A percentile compares a stretch with the other conserved stretches of the same genome.
phyloP scores from a whole-genome alignment of 2,329 filamentous ascomycete genomes.

The Magnaporthiopsis incrustans region DNA sequence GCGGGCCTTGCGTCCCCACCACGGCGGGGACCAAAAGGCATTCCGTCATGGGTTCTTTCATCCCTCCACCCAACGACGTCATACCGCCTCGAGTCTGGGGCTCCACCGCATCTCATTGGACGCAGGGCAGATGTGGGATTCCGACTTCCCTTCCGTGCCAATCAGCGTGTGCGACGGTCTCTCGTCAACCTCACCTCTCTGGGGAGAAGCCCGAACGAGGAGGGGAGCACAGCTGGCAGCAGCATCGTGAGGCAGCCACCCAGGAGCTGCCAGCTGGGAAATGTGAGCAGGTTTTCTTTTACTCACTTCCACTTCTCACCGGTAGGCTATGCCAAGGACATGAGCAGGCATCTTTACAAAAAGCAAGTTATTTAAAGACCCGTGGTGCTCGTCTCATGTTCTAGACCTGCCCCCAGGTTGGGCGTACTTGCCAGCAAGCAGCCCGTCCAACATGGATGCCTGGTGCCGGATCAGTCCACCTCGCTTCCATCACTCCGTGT shows the following conservation, averaged over 20 bases:
- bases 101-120: background rate
- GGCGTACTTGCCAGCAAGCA: background rate
- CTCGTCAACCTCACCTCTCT: too few relatives aligned
- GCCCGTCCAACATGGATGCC: background rate
- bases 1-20: background rate
- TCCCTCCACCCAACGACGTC: background rate
- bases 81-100: background rate
- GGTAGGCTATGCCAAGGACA: too few relatives aligned
- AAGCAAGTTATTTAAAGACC: too few relatives aligned
- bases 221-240: background rate
- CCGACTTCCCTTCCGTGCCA: background rate
- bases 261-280: too few relatives aligned
- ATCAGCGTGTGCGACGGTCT: too few relatives aligned
- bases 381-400: too few relatives aligned
- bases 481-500: background rate
- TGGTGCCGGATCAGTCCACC: background rate
- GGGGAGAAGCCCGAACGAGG: too few relatives aligned
- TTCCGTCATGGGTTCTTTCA: background rate
- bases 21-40: background rate
- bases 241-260: background rate
- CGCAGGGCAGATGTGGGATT: background rate
- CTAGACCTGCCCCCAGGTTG: too few relatives aligned
- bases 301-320: background rate
- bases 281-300: background rate
- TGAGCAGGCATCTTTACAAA: too few relatives aligned